These are phyloP conservation scores for Somion occarium DNA, from an alignment of 1,284 basidiomycete genomes.

Conservation along the genomic window DNA sequence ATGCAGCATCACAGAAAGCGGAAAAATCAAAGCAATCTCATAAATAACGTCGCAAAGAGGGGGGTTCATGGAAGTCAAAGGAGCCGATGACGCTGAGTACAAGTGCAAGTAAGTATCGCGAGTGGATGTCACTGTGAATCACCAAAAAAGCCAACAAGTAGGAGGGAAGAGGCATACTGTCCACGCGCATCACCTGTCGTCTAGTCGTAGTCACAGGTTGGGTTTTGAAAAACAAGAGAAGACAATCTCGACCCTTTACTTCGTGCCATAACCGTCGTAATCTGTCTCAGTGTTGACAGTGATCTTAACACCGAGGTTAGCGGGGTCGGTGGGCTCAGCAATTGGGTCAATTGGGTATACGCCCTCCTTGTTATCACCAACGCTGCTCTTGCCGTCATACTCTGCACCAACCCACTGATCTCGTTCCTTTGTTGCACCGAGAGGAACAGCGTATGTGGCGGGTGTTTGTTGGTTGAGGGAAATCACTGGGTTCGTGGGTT, in stretches of 20 bases:
- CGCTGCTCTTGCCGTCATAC: conserved; percentile 50
- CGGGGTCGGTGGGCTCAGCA: conserved; percentile 9
- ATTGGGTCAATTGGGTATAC: conserved; percentile 25
- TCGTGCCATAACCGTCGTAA: conserved; percentile 16
- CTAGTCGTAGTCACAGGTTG: background rate
- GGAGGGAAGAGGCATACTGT: too few species aligned
- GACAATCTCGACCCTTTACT: too few species aligned
- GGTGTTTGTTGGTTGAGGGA: conserved; percentile 29
- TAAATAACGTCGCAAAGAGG: too few species aligned
- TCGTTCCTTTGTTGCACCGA: conserved; percentile 51
- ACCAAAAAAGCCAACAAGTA: too few species aligned
- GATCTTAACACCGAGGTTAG: conserved; percentile 27
- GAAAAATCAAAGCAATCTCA: too few species aligned
- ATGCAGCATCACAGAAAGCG: too few species aligned
- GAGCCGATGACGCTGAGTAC: too few species aligned
- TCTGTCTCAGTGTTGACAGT: conserved; percentile 32
- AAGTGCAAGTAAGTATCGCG: too few species aligned
- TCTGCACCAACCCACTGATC: conserved; percentile 29
- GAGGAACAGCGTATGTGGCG: conserved; percentile 54
- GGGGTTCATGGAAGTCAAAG: too few species aligned
- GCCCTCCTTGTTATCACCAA: conserved; percentile 44
- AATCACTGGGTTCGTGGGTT: conserved; percentile 28
- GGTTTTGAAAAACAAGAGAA: background rate
- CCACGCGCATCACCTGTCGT: background rate
- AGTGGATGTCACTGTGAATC: too few species aligned